Evolutionary conservation across 768 basidiomycete genomes (phyloP).

Genomic region (Trametes cinnabarina): DNA sequence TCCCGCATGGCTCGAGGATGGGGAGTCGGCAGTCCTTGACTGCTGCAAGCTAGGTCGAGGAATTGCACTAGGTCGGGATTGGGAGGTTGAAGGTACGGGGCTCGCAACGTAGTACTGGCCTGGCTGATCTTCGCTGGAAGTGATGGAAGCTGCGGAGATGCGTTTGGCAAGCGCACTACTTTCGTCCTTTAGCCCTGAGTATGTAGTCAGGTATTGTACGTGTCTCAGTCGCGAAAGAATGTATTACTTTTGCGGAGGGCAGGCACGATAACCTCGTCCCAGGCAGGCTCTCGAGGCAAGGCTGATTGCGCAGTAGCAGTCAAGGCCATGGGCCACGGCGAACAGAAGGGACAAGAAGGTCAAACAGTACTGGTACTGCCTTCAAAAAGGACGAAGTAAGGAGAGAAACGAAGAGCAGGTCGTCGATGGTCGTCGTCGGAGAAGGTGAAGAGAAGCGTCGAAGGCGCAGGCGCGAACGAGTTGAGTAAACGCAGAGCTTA

Average conservation of each 20-base stretch:
- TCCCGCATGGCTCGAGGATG: slow-evolving; percentile 17
- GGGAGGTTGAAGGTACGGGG: slow-evolving; percentile 16
- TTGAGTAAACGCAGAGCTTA: too few species aligned
- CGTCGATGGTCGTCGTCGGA: slow-evolving; percentile 9
- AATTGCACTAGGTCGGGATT: slow-evolving; percentile 42
- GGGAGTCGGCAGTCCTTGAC: slow-evolving; percentile 31
- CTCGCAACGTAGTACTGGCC: slow-evolving; percentile 20
- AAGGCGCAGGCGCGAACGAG: too few species aligned
- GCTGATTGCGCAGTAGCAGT: slow-evolving; percentile 40
- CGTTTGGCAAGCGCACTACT: slow-evolving; percentile 75
- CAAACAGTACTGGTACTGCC: slow-evolving; percentile 19
- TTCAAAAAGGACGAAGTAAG: slow-evolving; percentile 20
- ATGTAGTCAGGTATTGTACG: slow-evolving; percentile 14
- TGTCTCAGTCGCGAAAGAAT: slow-evolving; percentile 7
- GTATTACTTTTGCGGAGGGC: slow-evolving; percentile 72
- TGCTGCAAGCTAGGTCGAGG: slow-evolving; percentile 46
- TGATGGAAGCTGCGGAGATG: slow-evolving; percentile 70
- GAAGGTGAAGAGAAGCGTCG: slow-evolving; percentile 5
- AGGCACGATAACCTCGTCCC: slow-evolving; percentile 84
- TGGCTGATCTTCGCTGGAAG: slow-evolving; percentile 48
- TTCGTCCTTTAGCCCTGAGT: slow-evolving; percentile 74
- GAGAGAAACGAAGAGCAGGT: slow-evolving; percentile 22
- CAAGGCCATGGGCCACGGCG: slow-evolving; percentile 38
- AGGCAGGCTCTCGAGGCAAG: slow-evolving; percentile 47
- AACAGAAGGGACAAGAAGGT: slow-evolving; percentile 14